Evolutionary conservation across 2,329 filamentous ascomycete genomes (phyloP).

Genomic region (Escovopsis sp.): DNA sequence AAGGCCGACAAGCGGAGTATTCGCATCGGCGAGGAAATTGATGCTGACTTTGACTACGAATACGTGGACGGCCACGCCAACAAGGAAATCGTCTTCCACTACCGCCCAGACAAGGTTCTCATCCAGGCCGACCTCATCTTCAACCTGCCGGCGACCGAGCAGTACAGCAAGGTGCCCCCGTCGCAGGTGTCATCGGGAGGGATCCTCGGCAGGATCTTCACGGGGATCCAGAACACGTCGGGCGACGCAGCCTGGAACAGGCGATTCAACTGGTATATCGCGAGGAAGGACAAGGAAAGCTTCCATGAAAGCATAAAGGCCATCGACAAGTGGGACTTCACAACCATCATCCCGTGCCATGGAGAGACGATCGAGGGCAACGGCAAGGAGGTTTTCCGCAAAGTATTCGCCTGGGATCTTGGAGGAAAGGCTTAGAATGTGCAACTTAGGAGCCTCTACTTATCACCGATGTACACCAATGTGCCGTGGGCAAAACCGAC

Average conservation of each 20-base stretch:
- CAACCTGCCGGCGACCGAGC: conserved; percentile 77
- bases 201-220: conserved; percentile 29
- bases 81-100: conserved; percentile 77
- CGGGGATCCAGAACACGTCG: conserved; percentile 42
- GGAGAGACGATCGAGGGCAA: conserved; percentile 69
- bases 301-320: conserved; percentile 55
- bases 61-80: conserved; percentile 69
- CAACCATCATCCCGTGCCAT: conserved; percentile 78
- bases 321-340: conserved; percentile 73
- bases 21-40: conserved; percentile 62
- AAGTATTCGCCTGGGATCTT: conserved; percentile 75
- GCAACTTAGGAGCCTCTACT: too few relatives aligned
- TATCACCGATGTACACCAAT: too few relatives aligned
- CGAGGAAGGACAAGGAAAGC: conserved; percentile 46
- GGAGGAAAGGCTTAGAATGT: conserved; percentile 10
- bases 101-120: conserved; percentile 63
- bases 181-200: conserved; percentile 18
- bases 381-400: conserved; percentile 62
- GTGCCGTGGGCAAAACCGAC: too few relatives aligned
- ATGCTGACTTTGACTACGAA: conserved; percentile 72
- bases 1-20: conserved; percentile 35
- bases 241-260: conserved; percentile 61
- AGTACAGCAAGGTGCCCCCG: conserved; percentile 57
- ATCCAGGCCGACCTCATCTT: conserved; percentile 88
- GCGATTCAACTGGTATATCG: conserved; percentile 67